Base-by-base conservation (phyloP, 2,329 filamentous ascomycete genomes). In the Sodiomyces alkalinus region DNA sequence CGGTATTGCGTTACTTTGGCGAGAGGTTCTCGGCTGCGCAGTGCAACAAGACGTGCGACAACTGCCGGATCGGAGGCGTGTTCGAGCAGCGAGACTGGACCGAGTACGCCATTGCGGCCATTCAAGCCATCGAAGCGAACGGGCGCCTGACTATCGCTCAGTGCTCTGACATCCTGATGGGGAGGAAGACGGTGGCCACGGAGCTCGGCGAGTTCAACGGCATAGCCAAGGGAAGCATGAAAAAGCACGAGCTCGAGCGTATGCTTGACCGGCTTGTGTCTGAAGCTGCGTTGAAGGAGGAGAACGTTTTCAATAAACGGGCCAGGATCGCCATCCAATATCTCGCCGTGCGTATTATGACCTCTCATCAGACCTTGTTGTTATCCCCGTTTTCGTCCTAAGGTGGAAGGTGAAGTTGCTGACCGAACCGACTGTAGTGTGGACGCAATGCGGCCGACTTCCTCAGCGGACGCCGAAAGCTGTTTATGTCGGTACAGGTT, bases 1-100 rank as follows among this genome's bases (percentile, higher is more conserved):
- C 92, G 49, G 77, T 98, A 11, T 69, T 98, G 19, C 70, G 70
- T n/a, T 98, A 98, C 51, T 98, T 98, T 58, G 85, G 79, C 32
- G 92, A 98, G 51, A 62, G 63, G 1, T 98, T 96, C 47, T 58
- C 69, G 28, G 60, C 63, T 20, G 65, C 70, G 9, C 65, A 81
- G 28, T 98, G 90, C 52, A 60, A 72, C 27, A 62, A 68, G 28
- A 68, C 65, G 1, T 98, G 90, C 51, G 92, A 98, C 57, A 96
- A 93, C 47, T 98, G 90, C 61, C 72, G 66, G 38, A 80, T 75
- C 3, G 73, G 71, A 15, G 61, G 69, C 25, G 64, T 65, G 4
- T 90, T 83, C 43, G 74, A 85, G 41, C 61, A 67, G 28, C 64
- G 72, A 33, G 85, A 96, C 52, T 79, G 87, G 40, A 85, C 81